These are phyloP conservation scores for Aureobasidium sp. DNA, from an alignment of 2,329 filamentous ascomycete species.

Conservation along the genomic window DNA sequence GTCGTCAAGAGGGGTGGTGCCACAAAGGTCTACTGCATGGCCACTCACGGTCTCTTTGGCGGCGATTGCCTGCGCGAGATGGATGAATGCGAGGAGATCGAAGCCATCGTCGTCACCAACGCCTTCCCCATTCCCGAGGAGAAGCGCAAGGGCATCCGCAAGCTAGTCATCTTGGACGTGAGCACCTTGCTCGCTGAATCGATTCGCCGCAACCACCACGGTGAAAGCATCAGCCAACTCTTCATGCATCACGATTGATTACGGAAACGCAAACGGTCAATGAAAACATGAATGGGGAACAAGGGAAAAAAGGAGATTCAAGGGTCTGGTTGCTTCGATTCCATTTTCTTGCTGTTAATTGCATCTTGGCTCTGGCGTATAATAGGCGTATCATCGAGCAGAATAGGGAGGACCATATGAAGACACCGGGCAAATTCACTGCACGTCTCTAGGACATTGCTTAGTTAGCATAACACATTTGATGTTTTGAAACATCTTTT, in stretches of 20 bases:
- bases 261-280: neutral
- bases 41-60: conserved; percentile 90
- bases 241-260: conserved; percentile 34
- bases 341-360: neutral
- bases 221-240: conserved; percentile 62
- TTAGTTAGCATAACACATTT: neutral
- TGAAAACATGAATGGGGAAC: neutral
- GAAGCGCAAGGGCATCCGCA: conserved; percentile 61
- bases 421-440: neutral
- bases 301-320: neutral
- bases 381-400: neutral
- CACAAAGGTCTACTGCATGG: conserved; percentile 94
- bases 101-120: conserved; percentile 91
- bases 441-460: neutral
- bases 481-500: neutral
- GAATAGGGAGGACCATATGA: neutral
- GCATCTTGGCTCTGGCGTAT: conserved; percentile 6
- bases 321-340: neutral
- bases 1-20: conserved; percentile 88
- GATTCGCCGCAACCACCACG: conserved; percentile 92
- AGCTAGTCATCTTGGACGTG: conserved; percentile 83
- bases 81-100: conserved; percentile 86
- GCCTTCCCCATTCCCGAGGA: conserved; percentile 84
- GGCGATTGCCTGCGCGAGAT: conserved; percentile 83
- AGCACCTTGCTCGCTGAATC: conserved; percentile 83